Evolutionary conservation across 306 rosid species (phyloP).

Genomic region (Vigna nakashimae): DNA sequence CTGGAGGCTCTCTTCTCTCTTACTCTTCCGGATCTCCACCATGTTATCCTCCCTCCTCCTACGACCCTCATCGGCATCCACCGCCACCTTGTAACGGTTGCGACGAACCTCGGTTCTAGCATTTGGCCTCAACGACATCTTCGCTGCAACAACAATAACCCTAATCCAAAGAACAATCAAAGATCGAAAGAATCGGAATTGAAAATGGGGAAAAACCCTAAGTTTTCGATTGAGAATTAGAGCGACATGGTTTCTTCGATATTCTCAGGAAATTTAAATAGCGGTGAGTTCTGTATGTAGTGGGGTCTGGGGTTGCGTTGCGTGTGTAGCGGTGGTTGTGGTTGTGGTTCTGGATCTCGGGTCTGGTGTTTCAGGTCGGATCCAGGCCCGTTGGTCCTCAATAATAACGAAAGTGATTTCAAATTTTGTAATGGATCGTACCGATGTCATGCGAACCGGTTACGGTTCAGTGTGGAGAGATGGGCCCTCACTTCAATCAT

Average conservation of each 20-base stretch:
- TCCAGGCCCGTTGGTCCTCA: not conserved
- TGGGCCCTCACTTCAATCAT: conserved; percentile 39
- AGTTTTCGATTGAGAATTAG: conserved; percentile 39
- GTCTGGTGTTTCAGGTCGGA: not conserved
- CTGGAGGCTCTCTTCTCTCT: conserved; percentile 86
- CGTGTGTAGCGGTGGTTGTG: conserved; percentile 35
- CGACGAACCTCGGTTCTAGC: conserved; percentile 92
- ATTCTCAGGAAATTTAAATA: conserved; percentile 45
- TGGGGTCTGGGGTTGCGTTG: conserved; percentile 23
- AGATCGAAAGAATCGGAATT: conserved; percentile 38
- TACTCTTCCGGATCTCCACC: conserved; percentile 96
- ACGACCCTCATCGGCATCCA: conserved; percentile 94
- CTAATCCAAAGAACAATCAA: conserved; percentile 31
- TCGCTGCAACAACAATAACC: conserved; percentile 2
- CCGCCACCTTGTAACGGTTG: conserved; percentile 91
- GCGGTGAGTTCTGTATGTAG: conserved; percentile 25
- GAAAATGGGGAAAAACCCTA: conserved; percentile 50
- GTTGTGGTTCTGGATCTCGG: conserved; percentile 36
- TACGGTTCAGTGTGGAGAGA: not conserved
- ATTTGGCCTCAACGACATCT: conserved; percentile 88
- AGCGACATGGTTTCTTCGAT: conserved; percentile 33
- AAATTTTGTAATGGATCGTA: conserved; percentile 21
- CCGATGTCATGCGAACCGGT: conserved; percentile 20
- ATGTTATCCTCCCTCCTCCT: conserved; percentile 87
- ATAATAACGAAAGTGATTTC: not conserved